A percentile compares a stretch with the other conserved stretches of the same genome.
Evolutionary conservation across 1,139 yeast genomes (phyloP).

Genomic region (Groenewaldozyma sp.): DNA sequence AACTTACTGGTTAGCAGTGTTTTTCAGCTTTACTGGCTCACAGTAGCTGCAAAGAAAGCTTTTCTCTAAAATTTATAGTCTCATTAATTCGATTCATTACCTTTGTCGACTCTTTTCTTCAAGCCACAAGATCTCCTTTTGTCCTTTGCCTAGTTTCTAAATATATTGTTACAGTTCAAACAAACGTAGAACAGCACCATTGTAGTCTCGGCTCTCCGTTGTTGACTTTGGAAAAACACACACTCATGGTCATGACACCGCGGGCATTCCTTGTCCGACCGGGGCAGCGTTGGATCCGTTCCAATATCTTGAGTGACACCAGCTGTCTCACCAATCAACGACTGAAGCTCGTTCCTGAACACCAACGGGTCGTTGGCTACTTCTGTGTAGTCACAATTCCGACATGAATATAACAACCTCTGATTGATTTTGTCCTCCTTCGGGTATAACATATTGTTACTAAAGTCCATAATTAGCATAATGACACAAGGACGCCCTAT

Average conservation of each 20-base stretch:
- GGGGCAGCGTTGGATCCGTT: conserved; percentile 85
- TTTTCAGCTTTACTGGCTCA: too few species aligned
- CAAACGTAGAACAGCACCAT: conserved; percentile 91
- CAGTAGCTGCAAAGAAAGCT: too few species aligned
- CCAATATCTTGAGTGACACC: conserved; percentile 98
- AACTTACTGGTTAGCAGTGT: too few species aligned
- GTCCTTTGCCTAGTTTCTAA: too few species aligned
- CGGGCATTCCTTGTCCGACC: conserved; percentile 91
- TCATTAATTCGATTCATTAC: too few species aligned
- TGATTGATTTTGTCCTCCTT: conserved; percentile 71
- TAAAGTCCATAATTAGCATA: conserved; percentile 6
- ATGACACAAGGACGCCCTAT: neutral
- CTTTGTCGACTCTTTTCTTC: too few species aligned
- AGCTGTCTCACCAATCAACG: conserved; percentile 85
- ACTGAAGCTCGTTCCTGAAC: conserved; percentile 84
- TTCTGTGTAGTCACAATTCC: conserved; percentile 92
- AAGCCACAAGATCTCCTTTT: too few species aligned
- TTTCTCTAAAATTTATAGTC: too few species aligned
- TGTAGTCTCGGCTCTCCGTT: conserved; percentile 86
- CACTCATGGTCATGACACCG: conserved; percentile 79
- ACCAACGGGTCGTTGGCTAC: conserved; percentile 84
- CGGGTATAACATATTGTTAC: conserved; percentile 98
- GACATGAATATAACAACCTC: conserved; percentile 79
- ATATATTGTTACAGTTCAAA: conserved; percentile 72
- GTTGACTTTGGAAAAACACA: conserved; percentile 95